Percentiles rank a stretch among this genome's conserved stretches.
These are phyloP conservation scores for Cercophora newfieldiana DNA, from an alignment of 495 filamentous ascomycete genomes.

Conservation along the genomic window DNA sequence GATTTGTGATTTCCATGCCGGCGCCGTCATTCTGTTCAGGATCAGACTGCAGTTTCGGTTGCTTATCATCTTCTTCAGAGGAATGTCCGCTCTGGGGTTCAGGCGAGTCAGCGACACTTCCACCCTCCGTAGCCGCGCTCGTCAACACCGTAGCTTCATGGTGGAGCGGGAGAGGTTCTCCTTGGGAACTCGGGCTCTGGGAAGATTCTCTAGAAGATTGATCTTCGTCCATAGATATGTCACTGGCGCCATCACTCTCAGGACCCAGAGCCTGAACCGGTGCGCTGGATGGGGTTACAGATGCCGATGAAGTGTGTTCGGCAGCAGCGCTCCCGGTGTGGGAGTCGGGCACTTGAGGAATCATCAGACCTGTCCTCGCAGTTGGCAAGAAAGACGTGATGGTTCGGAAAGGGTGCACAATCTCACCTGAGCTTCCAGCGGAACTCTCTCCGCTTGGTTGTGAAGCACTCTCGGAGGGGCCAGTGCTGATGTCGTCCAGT, in stretches of 20 bases:
- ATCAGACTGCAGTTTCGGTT: background rate
- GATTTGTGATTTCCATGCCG: background rate
- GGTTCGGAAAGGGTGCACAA: background rate
- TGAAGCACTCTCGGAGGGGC: conserved; percentile 37
- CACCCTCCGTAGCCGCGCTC: background rate
- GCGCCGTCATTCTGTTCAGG: background rate
- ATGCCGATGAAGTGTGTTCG: background rate
- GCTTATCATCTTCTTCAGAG: background rate
- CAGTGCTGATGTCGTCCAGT: conserved; percentile 51
- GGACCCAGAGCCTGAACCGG: background rate
- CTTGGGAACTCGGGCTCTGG: background rate
- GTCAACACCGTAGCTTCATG: background rate
- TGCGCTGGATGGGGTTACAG: background rate
- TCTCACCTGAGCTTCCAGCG: conserved; percentile 10
- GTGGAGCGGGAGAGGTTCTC: background rate
- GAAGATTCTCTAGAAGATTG: conserved; percentile 10
- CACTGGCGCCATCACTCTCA: conserved; percentile 5
- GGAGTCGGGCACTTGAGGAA: background rate
- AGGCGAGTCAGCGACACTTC: background rate
- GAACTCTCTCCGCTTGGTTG: conserved; percentile 14
- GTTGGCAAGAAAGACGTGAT: background rate
- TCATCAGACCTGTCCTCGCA: background rate
- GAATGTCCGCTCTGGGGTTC: background rate
- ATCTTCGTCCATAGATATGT: conserved; percentile 20
- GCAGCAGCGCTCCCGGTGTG: background rate